Base-by-base conservation (phyloP, 805 yeast species). In the Pichia scutulata region DNA sequence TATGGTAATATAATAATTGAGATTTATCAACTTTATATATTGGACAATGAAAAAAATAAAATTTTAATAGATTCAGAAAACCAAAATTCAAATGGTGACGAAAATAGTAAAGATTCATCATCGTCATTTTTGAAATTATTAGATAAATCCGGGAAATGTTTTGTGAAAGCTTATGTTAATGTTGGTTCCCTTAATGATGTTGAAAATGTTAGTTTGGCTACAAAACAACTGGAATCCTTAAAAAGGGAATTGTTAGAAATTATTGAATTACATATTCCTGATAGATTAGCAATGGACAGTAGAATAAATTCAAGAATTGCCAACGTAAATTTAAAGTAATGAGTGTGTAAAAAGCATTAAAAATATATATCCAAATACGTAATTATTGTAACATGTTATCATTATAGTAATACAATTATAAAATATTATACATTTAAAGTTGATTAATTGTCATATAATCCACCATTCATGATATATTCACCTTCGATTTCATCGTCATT, bases 241-340 rank as follows among this genome's bases (percentile, higher is more conserved):
- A 87, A 86, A 64, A 78, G 71, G 19, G 87, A 82, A 46, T 68
- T 90, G 52, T 69, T 74, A 50, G 89, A 89, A 14, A 70, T 89
- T 46, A 74, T 90, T 9, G 79, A 80, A 44, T 71, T 90, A 44
- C 78, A 72, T 19, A 77, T 86, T 30, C 95, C 96, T 6, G 93
- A 87, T 60, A 74, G 96, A 54, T 80, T 79, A 61, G 71, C 75
- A 24, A 87, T 89, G 89, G 96, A 89, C 63, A 80, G 90, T 1
- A 75, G 96, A 57, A 74, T 85, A 26, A 64, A 63, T 49, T 66
- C 71, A n/a, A 58, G 58, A 48, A 57, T 60, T n/a, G 63, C 56
- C 12, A 37, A 49, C 9, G 39, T 43, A 16, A 43, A 26, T 5
- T 26, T 41, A 14, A 43, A 24, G 25, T 24, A 39, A 25, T 43